phyloP scores from a whole-genome alignment of 306 rosid species.

The Mucuna pruriens region DNA sequence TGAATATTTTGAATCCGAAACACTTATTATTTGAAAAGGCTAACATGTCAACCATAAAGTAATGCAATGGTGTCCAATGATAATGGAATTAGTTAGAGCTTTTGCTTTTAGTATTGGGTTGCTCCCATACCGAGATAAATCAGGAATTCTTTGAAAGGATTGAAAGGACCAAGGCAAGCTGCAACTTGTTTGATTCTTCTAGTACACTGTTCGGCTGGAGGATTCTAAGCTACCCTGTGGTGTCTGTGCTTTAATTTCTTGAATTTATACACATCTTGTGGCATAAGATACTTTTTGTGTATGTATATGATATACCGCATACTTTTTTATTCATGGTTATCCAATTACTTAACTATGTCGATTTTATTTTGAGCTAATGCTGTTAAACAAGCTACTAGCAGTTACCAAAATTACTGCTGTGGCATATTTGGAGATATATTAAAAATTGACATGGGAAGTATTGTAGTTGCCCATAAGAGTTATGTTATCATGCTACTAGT shows the following conservation, averaged over 20 bases:
- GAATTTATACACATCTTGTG: background rate
- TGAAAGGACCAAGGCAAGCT: background rate
- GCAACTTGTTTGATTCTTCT: background rate
- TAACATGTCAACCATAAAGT: background rate
- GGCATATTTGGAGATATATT: background rate
- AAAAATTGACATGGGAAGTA: background rate
- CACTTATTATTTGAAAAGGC: background rate
- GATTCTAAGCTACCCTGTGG: background rate
- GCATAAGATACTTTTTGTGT: background rate
- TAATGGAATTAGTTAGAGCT: background rate
- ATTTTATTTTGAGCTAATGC: background rate
- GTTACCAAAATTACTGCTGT: slow-evolving; percentile 2
- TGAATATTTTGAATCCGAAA: background rate
- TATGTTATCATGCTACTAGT: background rate
- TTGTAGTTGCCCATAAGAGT: background rate
- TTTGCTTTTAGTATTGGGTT: background rate
- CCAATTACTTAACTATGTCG: background rate
- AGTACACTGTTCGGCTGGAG: background rate
- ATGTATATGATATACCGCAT: background rate
- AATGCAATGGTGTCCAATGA: background rate
- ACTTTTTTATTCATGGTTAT: background rate
- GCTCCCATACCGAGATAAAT: background rate
- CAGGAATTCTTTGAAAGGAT: background rate
- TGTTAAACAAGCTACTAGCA: background rate
- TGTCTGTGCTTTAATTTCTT: background rate